These are phyloP conservation scores for Mrakia blollopis DNA, from an alignment of 768 basidiomycete species.

Conservation along the genomic window DNA sequence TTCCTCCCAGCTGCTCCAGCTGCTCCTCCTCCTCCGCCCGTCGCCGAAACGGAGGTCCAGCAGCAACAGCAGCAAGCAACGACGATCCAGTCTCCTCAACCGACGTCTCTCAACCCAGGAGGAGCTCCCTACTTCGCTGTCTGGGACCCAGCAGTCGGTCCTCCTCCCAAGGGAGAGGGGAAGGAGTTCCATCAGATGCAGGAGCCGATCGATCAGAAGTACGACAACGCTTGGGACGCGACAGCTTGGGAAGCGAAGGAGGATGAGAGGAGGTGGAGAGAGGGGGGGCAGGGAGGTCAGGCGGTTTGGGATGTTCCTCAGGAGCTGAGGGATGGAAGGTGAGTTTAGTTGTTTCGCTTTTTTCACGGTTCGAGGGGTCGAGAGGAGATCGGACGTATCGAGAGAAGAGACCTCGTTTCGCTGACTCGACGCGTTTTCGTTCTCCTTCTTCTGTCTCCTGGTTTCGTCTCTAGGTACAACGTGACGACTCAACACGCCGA, in stretches of 20 bases:
- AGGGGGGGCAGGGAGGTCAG: slow-evolving; percentile 17
- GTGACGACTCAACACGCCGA: slow-evolving; percentile 51
- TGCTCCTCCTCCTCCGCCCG: slow-evolving; percentile 56
- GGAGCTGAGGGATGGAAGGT: slow-evolving; percentile 40
- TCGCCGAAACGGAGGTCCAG: slow-evolving; percentile 47
- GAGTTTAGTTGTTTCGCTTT: not conserved
- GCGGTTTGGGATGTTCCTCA: slow-evolving; percentile 29
- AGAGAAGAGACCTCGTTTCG: slow-evolving; percentile 46
- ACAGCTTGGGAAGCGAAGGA: slow-evolving; percentile 3
- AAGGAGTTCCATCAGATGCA: slow-evolving; percentile 23
- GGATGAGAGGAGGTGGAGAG: slow-evolving; percentile 10
- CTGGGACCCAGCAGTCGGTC: slow-evolving; percentile 66
- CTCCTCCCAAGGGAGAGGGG: slow-evolving; percentile 30
- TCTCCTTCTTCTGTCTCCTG: slow-evolving; percentile 40
- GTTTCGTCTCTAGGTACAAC: slow-evolving; percentile 61
- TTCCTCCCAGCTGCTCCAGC: no score
- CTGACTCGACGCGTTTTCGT: slow-evolving; percentile 58
- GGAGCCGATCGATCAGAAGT: slow-evolving; percentile 12
- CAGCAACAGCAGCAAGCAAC: slow-evolving; percentile 5
- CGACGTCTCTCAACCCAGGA: slow-evolving; percentile 42
- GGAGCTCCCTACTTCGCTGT: slow-evolving; percentile 75
- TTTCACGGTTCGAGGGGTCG: not conserved
- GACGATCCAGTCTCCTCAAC: slow-evolving; percentile 3
- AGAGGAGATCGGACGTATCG: no score
- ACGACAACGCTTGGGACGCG: slow-evolving; percentile 24